Conservation (phyloP, 805 yeast genomes). For the Kuraishia ogatae region DNA sequence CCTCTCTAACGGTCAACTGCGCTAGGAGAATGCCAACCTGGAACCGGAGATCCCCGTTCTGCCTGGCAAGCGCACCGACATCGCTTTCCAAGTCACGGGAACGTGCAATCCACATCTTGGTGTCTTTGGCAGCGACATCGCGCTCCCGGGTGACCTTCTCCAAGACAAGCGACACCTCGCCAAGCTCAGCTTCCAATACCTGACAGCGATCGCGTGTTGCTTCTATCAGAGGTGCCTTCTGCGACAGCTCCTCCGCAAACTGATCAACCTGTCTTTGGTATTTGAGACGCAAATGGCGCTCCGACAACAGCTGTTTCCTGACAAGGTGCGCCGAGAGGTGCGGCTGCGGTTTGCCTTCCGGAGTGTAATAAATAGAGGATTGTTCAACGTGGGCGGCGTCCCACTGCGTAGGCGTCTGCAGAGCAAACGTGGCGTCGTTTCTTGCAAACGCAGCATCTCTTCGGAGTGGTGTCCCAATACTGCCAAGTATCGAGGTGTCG, state of each 20-base stretch:
- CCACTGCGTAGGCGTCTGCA: conserved; percentile 22
- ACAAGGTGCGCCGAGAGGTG: conserved; percentile 22
- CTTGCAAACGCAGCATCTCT: no score
- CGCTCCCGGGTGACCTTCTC: conserved; percentile 46
- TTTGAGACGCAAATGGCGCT: conserved; percentile 60
- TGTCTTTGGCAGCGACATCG: conserved; percentile 26
- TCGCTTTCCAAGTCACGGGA: conserved; percentile 37
- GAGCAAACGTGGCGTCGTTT: conserved; percentile 22
- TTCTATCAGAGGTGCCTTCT: conserved; percentile 66
- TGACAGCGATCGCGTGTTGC: conserved; percentile 55
- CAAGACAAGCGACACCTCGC: conserved; percentile 43
- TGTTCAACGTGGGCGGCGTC: background rate
- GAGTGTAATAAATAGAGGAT: background rate
- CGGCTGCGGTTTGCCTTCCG: background rate
- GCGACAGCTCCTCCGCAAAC: conserved; percentile 69
- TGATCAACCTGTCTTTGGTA: conserved; percentile 64
- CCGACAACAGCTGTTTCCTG: conserved; percentile 59
- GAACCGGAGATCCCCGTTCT: conserved; percentile 65
- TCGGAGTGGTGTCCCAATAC: conserved; percentile 22
- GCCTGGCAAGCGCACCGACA: conserved; percentile 38
- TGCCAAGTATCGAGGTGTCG: background rate
- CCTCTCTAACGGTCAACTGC: conserved; percentile 50
- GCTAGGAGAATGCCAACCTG: conserved; percentile 74
- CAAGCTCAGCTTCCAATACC: conserved; percentile 45
- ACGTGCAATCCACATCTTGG: conserved; percentile 17